Percentiles rank a stretch among this genome's conserved stretches.
These are phyloP conservation scores for Ananas comosus DNA, from an alignment of 176 grass and related monocot genomes.

Conservation along the genomic window DNA sequence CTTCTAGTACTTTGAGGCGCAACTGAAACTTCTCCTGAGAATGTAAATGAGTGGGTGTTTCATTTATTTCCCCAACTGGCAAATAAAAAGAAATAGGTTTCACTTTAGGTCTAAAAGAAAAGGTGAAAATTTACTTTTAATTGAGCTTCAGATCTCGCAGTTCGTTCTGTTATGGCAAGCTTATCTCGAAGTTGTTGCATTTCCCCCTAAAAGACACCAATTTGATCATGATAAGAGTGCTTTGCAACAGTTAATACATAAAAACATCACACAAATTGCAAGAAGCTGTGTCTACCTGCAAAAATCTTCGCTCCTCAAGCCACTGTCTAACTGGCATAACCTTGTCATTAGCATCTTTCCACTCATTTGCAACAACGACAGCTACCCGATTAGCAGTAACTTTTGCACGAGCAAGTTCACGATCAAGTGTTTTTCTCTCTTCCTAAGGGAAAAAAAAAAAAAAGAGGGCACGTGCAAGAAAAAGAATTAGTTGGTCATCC, in stretches of 20 bases:
- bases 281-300: slow-evolving; percentile 45
- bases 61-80: slow-evolving; percentile 18
- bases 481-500: slow-evolving; percentile 9
- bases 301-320: slow-evolving; percentile 93
- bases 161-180: slow-evolving; percentile 76
- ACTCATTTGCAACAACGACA: slow-evolving; percentile 93
- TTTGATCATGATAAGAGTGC: slow-evolving; percentile 1
- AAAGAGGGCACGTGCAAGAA: slow-evolving; percentile 23
- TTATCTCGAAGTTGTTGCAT: slow-evolving; percentile 92
- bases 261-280: background rate
- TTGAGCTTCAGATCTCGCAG: slow-evolving; percentile 88
- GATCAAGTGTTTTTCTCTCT: slow-evolving; percentile 89
- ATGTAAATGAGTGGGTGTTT: slow-evolving; percentile 14
- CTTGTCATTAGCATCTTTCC: slow-evolving; percentile 99
- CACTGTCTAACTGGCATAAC: slow-evolving; percentile 99
- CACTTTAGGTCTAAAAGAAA: slow-evolving; percentile 9
- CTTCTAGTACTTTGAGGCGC: slow-evolving; percentile 93
- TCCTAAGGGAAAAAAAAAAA: slow-evolving; percentile 48
- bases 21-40: slow-evolving; percentile 88
- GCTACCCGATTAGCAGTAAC: slow-evolving; percentile 93
- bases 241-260: too few relatives aligned
- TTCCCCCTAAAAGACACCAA: slow-evolving; percentile 53
- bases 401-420: slow-evolving; percentile 93
- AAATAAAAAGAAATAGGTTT: slow-evolving; percentile 10
- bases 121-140: slow-evolving; percentile 53